Evolutionary conservation across 2,329 filamentous ascomycete genomes (phyloP), one percentile per base, ranked within the genome.

Genomic region (Apiospora hydei): DNA sequence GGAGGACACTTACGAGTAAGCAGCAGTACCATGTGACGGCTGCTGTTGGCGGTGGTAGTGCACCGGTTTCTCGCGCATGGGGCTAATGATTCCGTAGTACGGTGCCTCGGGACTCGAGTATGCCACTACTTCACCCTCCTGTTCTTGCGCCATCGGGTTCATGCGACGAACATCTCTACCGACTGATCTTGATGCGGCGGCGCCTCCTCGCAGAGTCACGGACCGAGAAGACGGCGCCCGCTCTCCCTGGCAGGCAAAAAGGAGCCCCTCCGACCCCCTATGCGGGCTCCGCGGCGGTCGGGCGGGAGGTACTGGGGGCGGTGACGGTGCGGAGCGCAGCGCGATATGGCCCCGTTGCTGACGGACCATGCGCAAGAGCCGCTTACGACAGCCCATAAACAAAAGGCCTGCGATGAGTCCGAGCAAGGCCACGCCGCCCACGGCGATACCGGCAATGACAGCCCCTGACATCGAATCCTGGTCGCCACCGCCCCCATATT

Each of bases 81-180:
- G 57, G 57, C 57, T 64, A 41, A 64, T 64, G 34, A 64, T 64
- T 2, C 34, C 57, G 21, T 64, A 64, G 57, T 64, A 64, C 34
- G 57, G 57, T 6, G 57, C 57, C 11, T 64, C 57, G 30, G 34
- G 57, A 7, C 57, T 64, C 57, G 57, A 64, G 34, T 64, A 64
- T 34, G 57, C 57, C 57, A n/a, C 3, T 14, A 10, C 26, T 18
- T 30, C 57, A 8, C 24, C 57, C 4, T 41, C 57, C 13, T 64
- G 57, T 24, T 41, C 57, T 34, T 64, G 57, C 18, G 18, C 57
- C 34, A 34, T 41, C 21, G 57, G 57, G 18, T 21, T 64, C 18
- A 24, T 64, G 30, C 57, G 18, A 41, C 18, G 57, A 64, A 11
- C n/a, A 3, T 30, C 53, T 18, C 51, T 26, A 18, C 51, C 51